Percentiles rank a stretch among this genome's conserved stretches.
These are phyloP conservation scores for Trifolium pratense DNA, from an alignment of 306 rosid species.

Conservation along the genomic window DNA sequence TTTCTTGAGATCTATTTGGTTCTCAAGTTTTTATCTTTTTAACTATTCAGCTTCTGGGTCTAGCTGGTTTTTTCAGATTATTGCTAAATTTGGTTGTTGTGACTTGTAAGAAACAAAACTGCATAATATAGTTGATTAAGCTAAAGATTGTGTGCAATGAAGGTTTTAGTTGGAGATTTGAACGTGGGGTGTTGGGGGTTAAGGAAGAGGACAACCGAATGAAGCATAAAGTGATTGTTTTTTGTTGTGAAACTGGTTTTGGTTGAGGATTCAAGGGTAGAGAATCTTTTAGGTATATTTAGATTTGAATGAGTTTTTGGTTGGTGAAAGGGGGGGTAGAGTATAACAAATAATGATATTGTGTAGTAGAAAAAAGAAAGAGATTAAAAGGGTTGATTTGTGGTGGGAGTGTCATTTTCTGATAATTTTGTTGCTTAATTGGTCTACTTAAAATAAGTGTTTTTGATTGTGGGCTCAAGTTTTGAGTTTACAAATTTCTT, in stretches of 20 bases:
- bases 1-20: conserved; percentile 65
- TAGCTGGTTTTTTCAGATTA: conserved; percentile 23
- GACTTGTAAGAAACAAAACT: no score
- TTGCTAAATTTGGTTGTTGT: conserved; percentile 28
- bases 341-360: conserved; percentile 47
- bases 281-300: conserved; percentile 31
- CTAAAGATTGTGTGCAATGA: conserved; percentile 48
- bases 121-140: background rate
- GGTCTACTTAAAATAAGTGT: conserved; percentile 35
- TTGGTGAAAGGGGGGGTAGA: conserved; percentile 33
- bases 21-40: conserved; percentile 33
- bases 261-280: no score
- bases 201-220: conserved; percentile 55
- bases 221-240: conserved; percentile 67
- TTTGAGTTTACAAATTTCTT: conserved; percentile 37
- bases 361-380: conserved; percentile 43
- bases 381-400: conserved; percentile 43
- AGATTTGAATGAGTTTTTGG: conserved; percentile 48
- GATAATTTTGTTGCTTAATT: conserved; percentile 52
- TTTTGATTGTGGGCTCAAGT: conserved; percentile 50
- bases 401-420: conserved; percentile 50
- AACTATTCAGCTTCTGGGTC: conserved; percentile 39
- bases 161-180: conserved; percentile 44
- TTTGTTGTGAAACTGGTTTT: conserved; percentile 72
- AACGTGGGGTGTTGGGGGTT: conserved; percentile 47